These are phyloP conservation scores for Syzygium oleosum DNA, from an alignment of 345 rosid species.

Conservation along the genomic window DNA sequence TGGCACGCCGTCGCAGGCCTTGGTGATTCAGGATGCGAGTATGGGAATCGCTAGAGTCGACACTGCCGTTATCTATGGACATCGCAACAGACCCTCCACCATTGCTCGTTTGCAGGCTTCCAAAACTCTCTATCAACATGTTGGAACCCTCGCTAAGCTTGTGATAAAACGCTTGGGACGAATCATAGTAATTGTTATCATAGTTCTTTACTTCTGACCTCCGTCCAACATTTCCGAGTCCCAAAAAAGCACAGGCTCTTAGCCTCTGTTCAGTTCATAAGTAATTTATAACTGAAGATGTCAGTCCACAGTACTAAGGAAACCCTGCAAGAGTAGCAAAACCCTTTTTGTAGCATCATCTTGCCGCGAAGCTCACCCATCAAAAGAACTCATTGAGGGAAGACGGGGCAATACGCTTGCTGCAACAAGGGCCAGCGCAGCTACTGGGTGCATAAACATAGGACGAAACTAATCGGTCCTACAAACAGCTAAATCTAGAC, in stretches of 20 bases:
- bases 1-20: constrained; percentile 23
- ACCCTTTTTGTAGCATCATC: neutral
- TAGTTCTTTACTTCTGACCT: constrained; percentile 24
- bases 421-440: neutral
- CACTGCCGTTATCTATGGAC: constrained; percentile 34
- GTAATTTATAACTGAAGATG: neutral
- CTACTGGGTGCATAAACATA: neutral
- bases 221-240: constrained; percentile 24
- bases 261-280: neutral
- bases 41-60: constrained; percentile 33
- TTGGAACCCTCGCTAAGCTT: constrained; percentile 35
- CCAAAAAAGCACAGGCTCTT: neutral
- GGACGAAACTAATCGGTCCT: neutral
- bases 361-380: neutral
- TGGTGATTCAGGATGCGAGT: constrained; percentile 41
- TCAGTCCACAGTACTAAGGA: neutral
- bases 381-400: neutral
- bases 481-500: neutral
- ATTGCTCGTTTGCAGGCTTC: constrained; percentile 34
- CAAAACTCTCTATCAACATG: constrained; percentile 33
- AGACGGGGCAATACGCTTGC: neutral
- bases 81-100: constrained; percentile 37
- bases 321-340: neutral
- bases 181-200: constrained; percentile 19
- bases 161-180: constrained; percentile 29